These are phyloP conservation scores for Trichophaea hybrida DNA, from an alignment of 2,329 filamentous ascomycete species.

Conservation along the genomic window DNA sequence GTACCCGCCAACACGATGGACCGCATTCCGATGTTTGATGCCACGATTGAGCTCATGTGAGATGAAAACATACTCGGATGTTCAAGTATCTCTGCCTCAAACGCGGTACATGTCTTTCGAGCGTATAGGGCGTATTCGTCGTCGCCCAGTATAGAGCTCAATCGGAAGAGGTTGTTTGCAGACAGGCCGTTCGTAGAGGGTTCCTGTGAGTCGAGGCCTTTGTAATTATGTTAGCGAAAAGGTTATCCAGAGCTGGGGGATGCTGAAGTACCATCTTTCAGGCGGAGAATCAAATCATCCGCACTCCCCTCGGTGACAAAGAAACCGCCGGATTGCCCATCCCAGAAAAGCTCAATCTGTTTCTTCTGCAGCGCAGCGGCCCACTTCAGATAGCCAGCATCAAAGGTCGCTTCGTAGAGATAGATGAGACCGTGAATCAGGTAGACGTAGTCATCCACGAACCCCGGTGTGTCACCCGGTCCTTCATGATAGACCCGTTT, in stretches of 20 bases:
- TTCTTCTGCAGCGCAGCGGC: constrained; percentile 67
- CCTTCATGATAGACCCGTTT: constrained; percentile 60
- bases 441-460: constrained; percentile 92
- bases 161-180: constrained; percentile 73
- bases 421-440: constrained; percentile 68
- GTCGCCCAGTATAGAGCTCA: constrained; percentile 55
- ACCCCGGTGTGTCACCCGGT: constrained; percentile 51
- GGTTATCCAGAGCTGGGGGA: not conserved
- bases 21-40: constrained; percentile 54
- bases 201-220: constrained; percentile 72
- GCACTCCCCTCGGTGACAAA: constrained; percentile 53
- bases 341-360: constrained; percentile 67
- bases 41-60: constrained; percentile 61
- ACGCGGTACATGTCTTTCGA: constrained; percentile 62
- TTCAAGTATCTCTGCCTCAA: constrained; percentile 81
- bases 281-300: constrained; percentile 60
- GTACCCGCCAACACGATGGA: constrained; percentile 39
- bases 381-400: constrained; percentile 62
- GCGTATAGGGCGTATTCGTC: constrained; percentile 37
- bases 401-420: constrained; percentile 63
- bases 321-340: constrained; percentile 47
- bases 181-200: constrained; percentile 81
- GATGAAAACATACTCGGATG: constrained; percentile 85
- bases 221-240: not conserved
- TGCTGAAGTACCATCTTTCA: constrained; percentile 55